Conservation (phyloP, 306 rosid genomes). For the Cucumis melo region DNA sequence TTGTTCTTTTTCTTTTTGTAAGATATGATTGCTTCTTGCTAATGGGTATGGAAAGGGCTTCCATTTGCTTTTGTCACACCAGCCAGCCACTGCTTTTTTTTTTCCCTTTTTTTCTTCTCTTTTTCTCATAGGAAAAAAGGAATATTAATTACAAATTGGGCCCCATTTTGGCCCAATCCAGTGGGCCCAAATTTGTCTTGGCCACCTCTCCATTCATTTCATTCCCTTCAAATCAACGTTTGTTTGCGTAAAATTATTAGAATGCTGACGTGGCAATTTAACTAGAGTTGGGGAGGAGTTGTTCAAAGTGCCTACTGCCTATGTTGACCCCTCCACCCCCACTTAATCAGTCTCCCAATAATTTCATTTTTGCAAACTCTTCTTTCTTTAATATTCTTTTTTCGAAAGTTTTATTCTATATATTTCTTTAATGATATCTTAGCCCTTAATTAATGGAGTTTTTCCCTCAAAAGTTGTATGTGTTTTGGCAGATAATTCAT, state of each 20-base stretch:
- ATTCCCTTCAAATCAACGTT: background rate
- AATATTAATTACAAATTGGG: constrained; percentile 54
- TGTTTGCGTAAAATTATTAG: background rate
- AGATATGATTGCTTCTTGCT: constrained; percentile 18
- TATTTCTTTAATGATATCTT: background rate
- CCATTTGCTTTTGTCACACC: constrained; percentile 40
- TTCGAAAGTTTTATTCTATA: background rate
- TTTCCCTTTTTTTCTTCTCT: background rate
- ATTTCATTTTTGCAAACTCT: background rate
- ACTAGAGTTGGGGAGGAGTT: background rate
- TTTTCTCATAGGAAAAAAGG: constrained; percentile 39
- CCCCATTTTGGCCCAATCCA: constrained; percentile 50
- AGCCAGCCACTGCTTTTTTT: constrained; percentile 37
- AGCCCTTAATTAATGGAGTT: background rate
- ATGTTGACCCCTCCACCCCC: background rate
- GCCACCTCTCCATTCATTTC: constrained; percentile 20
- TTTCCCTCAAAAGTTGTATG: background rate
- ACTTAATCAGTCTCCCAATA: background rate
- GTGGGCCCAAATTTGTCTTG: constrained; percentile 60
- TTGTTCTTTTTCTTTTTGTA: background rate
- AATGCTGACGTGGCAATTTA: background rate
- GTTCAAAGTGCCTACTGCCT: background rate
- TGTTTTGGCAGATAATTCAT: too few species aligned
- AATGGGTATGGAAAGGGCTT: constrained; percentile 45
- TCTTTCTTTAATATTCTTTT: background rate